Base-by-base conservation (phyloP, 2,329 filamentous ascomycete genomes). In the Aspergillus neoniger region DNA sequence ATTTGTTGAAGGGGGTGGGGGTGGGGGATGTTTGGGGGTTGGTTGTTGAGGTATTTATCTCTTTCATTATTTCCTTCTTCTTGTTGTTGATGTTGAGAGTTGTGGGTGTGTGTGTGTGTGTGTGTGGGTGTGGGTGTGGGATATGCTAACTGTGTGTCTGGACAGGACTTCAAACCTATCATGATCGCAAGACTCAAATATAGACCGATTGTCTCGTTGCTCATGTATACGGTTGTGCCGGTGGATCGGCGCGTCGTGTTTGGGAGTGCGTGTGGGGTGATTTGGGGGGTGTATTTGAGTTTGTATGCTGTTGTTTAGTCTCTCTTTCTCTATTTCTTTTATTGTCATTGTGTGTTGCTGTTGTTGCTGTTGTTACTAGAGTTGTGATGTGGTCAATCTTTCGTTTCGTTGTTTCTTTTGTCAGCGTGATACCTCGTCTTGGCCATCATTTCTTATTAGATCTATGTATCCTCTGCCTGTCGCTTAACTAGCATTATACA, bases 221-320 rank as follows among this genome's bases (percentile, higher is more conserved):
- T 91, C 63, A 90, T 90, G 79, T 92, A 90, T 70, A 83, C 87
- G 1, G 78, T 92, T 61, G 83, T 90, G 65, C 90, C 88, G n/a
- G 85, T 92, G 3, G 84, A 92, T 69, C 83, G 83, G 55, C 82
- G 91, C 39, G 88, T 90, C 54, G 77, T 93, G 36, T 84, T 92
- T 63, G 89, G 87, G n/a, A 86, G 87, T 65, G 74, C 89, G 54
- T 89, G 89, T 17, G 90, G 91, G 5, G 81, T 94, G 23, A 83
- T 80, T 14, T 94, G 91, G 91, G 88, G 88, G 0, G 81, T 92
- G 44, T 93, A 91, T 73, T 79, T 93, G 76, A 91, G 89, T 71
- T 77, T 92, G 69, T 76, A 86, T 64, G 83, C 82, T 39, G 80
- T 76, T 23, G 66, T 70, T 64, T 76, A 12, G 51, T 57, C 49